Percentiles rank a stretch among this genome's conserved stretches.
Conservation (phyloP, 2,329 filamentous ascomycete genomes). For the Penicillium sp. region DNA sequence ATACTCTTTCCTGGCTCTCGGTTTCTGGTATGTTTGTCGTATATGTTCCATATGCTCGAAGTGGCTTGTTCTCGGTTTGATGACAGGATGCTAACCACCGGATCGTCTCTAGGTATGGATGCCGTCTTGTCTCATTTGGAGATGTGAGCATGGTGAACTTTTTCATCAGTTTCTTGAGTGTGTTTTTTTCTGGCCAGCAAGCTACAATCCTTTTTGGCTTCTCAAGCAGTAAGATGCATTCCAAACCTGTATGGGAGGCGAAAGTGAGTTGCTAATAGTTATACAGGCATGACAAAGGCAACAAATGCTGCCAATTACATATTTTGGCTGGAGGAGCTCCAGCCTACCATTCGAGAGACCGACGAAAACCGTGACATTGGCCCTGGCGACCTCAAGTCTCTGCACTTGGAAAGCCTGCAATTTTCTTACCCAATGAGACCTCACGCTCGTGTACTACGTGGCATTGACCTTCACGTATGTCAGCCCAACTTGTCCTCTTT, state of each 20-base stretch:
- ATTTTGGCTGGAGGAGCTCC: slow-evolving; percentile 36
- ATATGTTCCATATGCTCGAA: slow-evolving; percentile 2
- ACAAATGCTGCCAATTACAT: slow-evolving; percentile 45
- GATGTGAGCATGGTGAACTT: slow-evolving; percentile 35
- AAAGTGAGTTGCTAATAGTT: background rate
- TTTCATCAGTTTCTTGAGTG: slow-evolving; percentile 39
- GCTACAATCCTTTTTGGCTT: slow-evolving; percentile 23
- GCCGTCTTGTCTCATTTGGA: slow-evolving; percentile 45
- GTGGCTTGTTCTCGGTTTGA: background rate
- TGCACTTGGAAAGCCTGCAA: slow-evolving; percentile 39
- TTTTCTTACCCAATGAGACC: slow-evolving; percentile 29
- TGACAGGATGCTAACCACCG: slow-evolving; percentile 9
- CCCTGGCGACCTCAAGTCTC: slow-evolving; percentile 26
- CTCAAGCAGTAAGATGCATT: slow-evolving; percentile 33
- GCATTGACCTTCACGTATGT: slow-evolving; percentile 19
- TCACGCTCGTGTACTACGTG: slow-evolving; percentile 21
- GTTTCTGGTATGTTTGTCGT: slow-evolving; percentile 18
- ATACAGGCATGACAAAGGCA: slow-evolving; percentile 38
- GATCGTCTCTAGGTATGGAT: slow-evolving; percentile 46
- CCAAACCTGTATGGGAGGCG: background rate
- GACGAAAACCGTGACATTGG: slow-evolving; percentile 31
- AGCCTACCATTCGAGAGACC: slow-evolving; percentile 38
- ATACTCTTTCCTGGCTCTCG: slow-evolving; percentile 23
- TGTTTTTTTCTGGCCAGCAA: slow-evolving; percentile 32
- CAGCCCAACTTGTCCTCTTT: background rate